Evolutionary conservation across 306 rosid species (phyloP), one percentile per base, ranked within the genome.

Genomic region (Rosa multiflora): DNA sequence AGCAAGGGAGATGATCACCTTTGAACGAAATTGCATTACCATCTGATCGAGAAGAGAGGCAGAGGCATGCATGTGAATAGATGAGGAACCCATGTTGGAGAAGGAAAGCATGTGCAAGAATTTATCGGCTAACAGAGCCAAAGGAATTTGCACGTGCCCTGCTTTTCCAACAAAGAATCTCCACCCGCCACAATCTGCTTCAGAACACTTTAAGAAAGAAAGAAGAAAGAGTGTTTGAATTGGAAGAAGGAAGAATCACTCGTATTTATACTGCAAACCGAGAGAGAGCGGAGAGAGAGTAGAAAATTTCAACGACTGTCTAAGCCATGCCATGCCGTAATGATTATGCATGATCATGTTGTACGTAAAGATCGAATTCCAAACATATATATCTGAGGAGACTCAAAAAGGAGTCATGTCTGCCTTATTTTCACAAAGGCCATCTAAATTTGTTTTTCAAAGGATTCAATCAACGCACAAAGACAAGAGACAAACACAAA

Each of bases 111-210:
- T 93, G 88, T 92, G 97, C 96, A 90, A 92, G 78, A 17, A 42
- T 55, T 75, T 68, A 8, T 3, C n/a, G 14, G 55, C 21, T 39
- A 37, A 47, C 10, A 1, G 8, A 44, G 10, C 10, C 11, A 11
- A 78, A 11, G 17, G 63, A n/a, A 35, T 47, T 88, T 92, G 94
- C 98, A 92, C 97, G 97, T 94, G 98, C 93, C 97, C 97, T 94
- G 94, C 92, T 94, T 94, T 97, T 94, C 98, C 97, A 92, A 77
- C 97, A 75, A 74, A 89, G 94, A 87, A 87, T 71, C 75, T 10
- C 10, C 47, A 44, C 10, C 47, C 47, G 47, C 46, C 6, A 42
- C 35, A 32, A 32, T 32, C 35, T 32, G 35, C 35, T 32, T 32
- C 2, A 32, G 35, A 32, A 32, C 3, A 32, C 35, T 32, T 32